These are phyloP conservation scores for Escallonia herrerae DNA, from an alignment of 129 eudicot species.

Conservation along the genomic window DNA sequence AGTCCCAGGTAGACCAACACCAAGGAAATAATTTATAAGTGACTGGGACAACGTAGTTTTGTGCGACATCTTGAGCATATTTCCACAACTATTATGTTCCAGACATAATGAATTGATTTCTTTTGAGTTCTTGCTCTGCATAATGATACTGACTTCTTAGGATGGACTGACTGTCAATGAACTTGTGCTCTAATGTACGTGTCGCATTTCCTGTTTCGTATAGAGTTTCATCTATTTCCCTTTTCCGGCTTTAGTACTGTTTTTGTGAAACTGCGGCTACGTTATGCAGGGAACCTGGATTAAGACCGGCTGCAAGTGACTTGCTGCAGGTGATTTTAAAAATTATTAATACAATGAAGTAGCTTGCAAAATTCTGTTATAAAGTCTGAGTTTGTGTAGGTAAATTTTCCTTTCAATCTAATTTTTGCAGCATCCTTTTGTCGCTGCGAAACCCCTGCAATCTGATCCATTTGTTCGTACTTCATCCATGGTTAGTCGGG, in stretches of 20 bases:
- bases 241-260: not conserved
- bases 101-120: not conserved
- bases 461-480: constrained; percentile 25
- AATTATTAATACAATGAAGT: not conserved
- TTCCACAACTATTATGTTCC: no score
- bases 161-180: constrained; percentile 1
- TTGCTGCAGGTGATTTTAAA: constrained; percentile 54
- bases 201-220: not conserved
- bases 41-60: no score
- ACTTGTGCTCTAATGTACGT: not conserved
- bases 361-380: not conserved
- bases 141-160: not conserved
- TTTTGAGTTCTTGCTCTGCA: not conserved
- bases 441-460: constrained; percentile 38
- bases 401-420: constrained; percentile 5
- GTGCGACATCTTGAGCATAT: no score
- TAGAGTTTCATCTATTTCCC: not conserved
- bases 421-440: constrained; percentile 71
- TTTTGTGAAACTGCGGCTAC: constrained; percentile 2
- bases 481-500: constrained; percentile 42
- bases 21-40: no score
- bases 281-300: constrained; percentile 51
- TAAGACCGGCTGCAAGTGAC: constrained; percentile 61
- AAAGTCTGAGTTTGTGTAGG: not conserved
- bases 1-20: no score